phyloP scores from a whole-genome alignment of 805 yeast species.

The Barnettozyma sucrosica region DNA sequence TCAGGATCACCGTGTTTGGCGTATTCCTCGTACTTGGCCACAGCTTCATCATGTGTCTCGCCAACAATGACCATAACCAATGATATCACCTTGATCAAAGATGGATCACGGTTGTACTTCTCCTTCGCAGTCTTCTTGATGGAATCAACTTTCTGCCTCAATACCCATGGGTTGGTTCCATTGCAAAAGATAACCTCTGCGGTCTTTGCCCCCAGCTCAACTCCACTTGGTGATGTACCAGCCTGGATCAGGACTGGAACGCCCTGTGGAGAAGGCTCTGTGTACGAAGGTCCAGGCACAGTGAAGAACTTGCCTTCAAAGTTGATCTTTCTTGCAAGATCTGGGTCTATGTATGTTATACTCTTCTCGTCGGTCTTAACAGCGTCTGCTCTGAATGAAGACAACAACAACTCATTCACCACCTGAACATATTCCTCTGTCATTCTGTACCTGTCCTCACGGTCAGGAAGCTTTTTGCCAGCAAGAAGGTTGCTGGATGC shows the following conservation, averaged over 20 bases:
- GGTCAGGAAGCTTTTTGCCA: slow-evolving; percentile 30
- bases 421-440: slow-evolving; percentile 37
- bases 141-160: slow-evolving; percentile 27
- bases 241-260: slow-evolving; percentile 41
- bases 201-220: slow-evolving; percentile 37
- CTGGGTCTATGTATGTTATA: slow-evolving; percentile 30
- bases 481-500: slow-evolving; percentile 33
- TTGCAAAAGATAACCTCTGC: slow-evolving; percentile 39
- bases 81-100: slow-evolving; percentile 33
- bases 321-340: slow-evolving; percentile 32
- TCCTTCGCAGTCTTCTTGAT: slow-evolving; percentile 30
- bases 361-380: slow-evolving; percentile 14
- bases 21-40: slow-evolving; percentile 30
- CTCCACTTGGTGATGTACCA: slow-evolving; percentile 37
- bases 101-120: slow-evolving; percentile 32
- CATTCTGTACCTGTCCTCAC: slow-evolving; percentile 31
- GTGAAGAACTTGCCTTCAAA: slow-evolving; percentile 35
- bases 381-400: slow-evolving; percentile 35
- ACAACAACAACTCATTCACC: slow-evolving; percentile 31
- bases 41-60: slow-evolving; percentile 37
- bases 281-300: slow-evolving; percentile 37
- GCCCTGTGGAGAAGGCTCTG: slow-evolving; percentile 39
- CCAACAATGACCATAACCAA: slow-evolving; percentile 35
- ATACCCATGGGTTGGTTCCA: slow-evolving; percentile 29
- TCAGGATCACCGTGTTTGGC: slow-evolving; percentile 32